Evolutionary conservation across 768 basidiomycete genomes (phyloP).

Genomic region (Dacryopinax primogenitus): DNA sequence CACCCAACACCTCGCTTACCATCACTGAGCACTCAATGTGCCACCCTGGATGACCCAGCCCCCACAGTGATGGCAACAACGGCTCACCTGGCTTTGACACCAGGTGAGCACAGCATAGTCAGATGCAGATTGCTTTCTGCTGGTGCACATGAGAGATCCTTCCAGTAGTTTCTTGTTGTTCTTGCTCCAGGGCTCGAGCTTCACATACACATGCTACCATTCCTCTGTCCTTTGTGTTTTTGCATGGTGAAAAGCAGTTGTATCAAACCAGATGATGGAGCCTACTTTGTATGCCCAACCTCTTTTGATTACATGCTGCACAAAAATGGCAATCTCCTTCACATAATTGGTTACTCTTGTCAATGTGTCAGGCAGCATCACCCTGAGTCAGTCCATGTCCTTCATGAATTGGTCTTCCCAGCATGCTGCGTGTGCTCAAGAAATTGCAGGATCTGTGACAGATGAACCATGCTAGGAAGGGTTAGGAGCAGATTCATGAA

Average conservation of each 20-base stretch:
- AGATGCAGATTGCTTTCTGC: constrained; percentile 61
- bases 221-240: constrained; percentile 24
- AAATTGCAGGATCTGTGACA: constrained; percentile 77
- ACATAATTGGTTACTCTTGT: constrained; percentile 97
- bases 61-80: constrained; percentile 94
- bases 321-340: constrained; percentile 83
- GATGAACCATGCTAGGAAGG: constrained; percentile 66
- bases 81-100: constrained; percentile 93
- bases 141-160: constrained; percentile 48
- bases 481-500: constrained; percentile 25
- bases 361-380: constrained; percentile 76
- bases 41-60: constrained; percentile 91
- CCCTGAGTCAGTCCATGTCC: constrained; percentile 80
- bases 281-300: constrained; percentile 61
- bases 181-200: constrained; percentile 91
- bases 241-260: constrained; percentile 60
- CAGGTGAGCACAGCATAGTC: constrained; percentile 99
- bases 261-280: constrained; percentile 93
- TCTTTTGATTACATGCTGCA: constrained; percentile 70
- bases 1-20: constrained; percentile 81
- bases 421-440: constrained; percentile 62
- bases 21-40: constrained; percentile 99
- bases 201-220: constrained; percentile 69
- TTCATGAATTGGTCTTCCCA: constrained; percentile 87
- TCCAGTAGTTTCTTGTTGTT: constrained; percentile 80